phyloP scores from a whole-genome alignment of 1,284 basidiomycete species.

The Cutaneotrichosporon mucoides region DNA sequence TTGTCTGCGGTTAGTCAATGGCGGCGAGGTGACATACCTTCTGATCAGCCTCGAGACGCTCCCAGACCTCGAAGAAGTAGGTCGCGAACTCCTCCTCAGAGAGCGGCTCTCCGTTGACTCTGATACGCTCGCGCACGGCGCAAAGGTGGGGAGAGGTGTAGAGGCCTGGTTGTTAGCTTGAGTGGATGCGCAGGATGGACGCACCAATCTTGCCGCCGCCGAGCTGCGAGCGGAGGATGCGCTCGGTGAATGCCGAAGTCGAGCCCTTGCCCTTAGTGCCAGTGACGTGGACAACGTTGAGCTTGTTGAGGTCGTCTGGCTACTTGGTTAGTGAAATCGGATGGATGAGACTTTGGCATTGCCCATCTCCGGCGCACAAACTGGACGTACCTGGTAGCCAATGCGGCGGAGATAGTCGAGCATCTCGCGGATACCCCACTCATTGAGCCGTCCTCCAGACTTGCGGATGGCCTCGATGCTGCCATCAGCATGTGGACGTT shows the following conservation, averaged over 20 bases:
- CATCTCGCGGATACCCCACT: conserved; percentile 81
- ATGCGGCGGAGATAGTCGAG: conserved; percentile 82
- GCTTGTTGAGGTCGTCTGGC: conserved; percentile 75
- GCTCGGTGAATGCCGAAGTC: conserved; percentile 83
- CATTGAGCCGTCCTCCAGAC: conserved; percentile 64
- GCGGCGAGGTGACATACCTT: conserved; percentile 51
- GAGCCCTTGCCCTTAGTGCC: conserved; percentile 99
- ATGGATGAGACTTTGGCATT: no score
- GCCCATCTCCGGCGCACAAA: no score
- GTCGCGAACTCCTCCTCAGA: conserved; percentile 82
- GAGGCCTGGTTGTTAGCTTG: conserved; percentile 56
- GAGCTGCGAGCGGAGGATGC: conserved; percentile 40
- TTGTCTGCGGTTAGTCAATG: conserved; percentile 21
- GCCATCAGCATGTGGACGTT: conserved; percentile 7
- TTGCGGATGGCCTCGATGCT: conserved; percentile 74
- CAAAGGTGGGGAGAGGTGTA: conserved; percentile 98
- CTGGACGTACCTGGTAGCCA: conserved; percentile 68
- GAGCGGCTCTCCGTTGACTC: conserved; percentile 85
- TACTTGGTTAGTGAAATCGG: conserved; percentile 35
- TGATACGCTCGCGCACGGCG: conserved; percentile 90
- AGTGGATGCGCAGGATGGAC: conserved; percentile 6
- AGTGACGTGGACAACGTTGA: conserved; percentile 95
- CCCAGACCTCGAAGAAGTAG: conserved; percentile 98
- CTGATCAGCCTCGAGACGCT: conserved; percentile 68
- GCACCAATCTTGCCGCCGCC: conserved; percentile 34